Conservation (phyloP, 352 stramenopile species). For the Globisporangium radiosum region DNA sequence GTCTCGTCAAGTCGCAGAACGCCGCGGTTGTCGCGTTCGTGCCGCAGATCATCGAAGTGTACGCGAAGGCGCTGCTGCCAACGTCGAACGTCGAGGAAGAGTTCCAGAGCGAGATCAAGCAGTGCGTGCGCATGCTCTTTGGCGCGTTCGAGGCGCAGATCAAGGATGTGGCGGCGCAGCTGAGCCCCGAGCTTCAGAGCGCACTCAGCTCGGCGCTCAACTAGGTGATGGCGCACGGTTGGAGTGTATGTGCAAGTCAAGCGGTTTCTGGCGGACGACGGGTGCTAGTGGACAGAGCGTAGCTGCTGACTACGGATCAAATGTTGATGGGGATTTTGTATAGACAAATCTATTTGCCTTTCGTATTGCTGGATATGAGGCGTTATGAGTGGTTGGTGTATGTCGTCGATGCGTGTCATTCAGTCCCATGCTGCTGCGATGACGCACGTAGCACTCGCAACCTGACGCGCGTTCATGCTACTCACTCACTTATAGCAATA, state of each 20-base stretch:
- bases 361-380: background rate
- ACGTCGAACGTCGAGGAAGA: conserved; percentile 67
- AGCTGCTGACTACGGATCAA: no score
- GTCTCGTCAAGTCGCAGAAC: conserved; percentile 90
- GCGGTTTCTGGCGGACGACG: no score
- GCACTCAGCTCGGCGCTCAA: conserved; percentile 52
- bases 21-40: conserved; percentile 60
- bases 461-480: no score
- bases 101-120: conserved; percentile 66
- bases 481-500: no score
- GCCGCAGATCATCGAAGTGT: conserved; percentile 73
- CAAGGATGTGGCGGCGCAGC: conserved; percentile 66
- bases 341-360: background rate
- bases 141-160: conserved; percentile 71
- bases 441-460: no score
- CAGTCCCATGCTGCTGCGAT: no score
- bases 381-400: no score
- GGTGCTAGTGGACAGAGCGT: no score
- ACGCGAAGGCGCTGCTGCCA: conserved; percentile 61
- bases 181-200: conserved; percentile 66
- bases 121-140: conserved; percentile 57
- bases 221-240: conserved; percentile 11
- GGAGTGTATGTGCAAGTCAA: no score
- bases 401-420: no score
- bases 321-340: background rate